These are phyloP conservation scores for Streptanthus diversifolius DNA, from an alignment of 345 rosid species.

Conservation along the genomic window DNA sequence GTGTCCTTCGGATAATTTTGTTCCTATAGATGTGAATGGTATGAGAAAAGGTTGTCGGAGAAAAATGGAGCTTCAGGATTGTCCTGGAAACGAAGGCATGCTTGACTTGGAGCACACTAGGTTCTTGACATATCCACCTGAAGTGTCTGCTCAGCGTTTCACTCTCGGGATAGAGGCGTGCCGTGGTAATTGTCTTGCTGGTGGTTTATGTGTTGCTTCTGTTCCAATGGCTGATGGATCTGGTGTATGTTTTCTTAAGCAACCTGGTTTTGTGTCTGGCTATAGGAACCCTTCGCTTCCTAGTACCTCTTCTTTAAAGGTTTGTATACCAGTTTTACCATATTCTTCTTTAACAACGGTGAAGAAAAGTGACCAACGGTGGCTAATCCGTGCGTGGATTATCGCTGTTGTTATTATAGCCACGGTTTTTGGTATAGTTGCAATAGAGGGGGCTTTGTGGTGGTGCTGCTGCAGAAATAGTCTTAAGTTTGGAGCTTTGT, in stretches of 20 bases:
- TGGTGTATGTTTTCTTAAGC: conserved; percentile 49
- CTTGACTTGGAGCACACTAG: conserved; percentile 44
- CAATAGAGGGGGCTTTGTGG: conserved; percentile 51
- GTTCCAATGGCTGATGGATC: conserved; percentile 59
- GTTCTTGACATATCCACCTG: conserved; percentile 54
- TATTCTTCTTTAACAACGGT: neutral
- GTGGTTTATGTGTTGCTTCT: conserved; percentile 49
- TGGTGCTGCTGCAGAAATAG: conserved; percentile 55
- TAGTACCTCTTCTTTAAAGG: conserved; percentile 59
- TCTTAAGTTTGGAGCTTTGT: conserved; percentile 39
- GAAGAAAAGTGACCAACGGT: conserved; percentile 9
- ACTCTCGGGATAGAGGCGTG: conserved; percentile 52
- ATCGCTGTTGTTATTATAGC: conserved; percentile 38
- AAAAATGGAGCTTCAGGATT: conserved; percentile 47
- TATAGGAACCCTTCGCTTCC: conserved; percentile 54
- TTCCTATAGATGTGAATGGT: conserved; percentile 44
- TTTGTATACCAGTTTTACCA: conserved; percentile 49
- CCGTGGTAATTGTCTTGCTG: conserved; percentile 46
- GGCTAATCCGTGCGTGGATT: conserved; percentile 34
- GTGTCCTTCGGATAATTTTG: conserved; percentile 68
- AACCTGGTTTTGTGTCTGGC: conserved; percentile 46
- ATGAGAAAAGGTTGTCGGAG: conserved; percentile 58
- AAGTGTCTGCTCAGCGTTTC: conserved; percentile 40
- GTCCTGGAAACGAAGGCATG: conserved; percentile 50
- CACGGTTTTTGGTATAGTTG: conserved; percentile 43